Evolutionary conservation across 805 yeast species (phyloP).

Genomic region (Vanderwaltozyma yarrowii): DNA sequence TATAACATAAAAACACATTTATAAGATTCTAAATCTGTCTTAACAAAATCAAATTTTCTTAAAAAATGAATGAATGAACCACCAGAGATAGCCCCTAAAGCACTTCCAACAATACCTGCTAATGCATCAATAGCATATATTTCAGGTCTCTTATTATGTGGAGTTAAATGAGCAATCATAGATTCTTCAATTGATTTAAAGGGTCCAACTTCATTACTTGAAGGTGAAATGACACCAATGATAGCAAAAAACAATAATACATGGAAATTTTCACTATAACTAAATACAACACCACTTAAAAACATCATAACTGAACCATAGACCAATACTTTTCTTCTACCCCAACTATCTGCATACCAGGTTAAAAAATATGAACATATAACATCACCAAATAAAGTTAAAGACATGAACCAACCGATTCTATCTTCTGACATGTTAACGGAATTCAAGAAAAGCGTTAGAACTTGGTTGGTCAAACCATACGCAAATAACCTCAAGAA

Average conservation of each 20-base stretch:
- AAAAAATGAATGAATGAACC: constrained; percentile 49
- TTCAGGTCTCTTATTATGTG: constrained; percentile 52
- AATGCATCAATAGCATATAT: constrained; percentile 67
- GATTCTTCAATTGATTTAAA: constrained; percentile 82
- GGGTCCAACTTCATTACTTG: constrained; percentile 88
- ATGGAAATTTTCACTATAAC: constrained; percentile 41
- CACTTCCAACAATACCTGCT: constrained; percentile 60
- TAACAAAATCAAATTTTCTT: constrained; percentile 27
- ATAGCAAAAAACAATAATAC: constrained; percentile 61
- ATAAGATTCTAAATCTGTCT: constrained; percentile 36
- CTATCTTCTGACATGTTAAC: constrained; percentile 43
- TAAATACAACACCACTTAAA: constrained; percentile 54
- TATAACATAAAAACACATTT: constrained; percentile 48
- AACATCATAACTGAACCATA: constrained; percentile 61
- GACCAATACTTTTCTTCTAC: constrained; percentile 54
- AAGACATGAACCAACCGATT: constrained; percentile 74
- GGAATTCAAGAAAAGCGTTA: constrained; percentile 54
- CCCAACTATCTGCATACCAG: constrained; percentile 65
- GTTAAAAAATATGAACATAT: constrained; percentile 58
- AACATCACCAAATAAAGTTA: constrained; percentile 74
- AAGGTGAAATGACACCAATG: constrained; percentile 78
- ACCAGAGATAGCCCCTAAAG: constrained; percentile 56
- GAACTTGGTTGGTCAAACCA: constrained; percentile 70
- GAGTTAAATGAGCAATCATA: constrained; percentile 68
- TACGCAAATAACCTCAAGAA: constrained; percentile 63